Base-by-base conservation (phyloP, 306 rosid genomes). In the Corylus avellana region DNA sequence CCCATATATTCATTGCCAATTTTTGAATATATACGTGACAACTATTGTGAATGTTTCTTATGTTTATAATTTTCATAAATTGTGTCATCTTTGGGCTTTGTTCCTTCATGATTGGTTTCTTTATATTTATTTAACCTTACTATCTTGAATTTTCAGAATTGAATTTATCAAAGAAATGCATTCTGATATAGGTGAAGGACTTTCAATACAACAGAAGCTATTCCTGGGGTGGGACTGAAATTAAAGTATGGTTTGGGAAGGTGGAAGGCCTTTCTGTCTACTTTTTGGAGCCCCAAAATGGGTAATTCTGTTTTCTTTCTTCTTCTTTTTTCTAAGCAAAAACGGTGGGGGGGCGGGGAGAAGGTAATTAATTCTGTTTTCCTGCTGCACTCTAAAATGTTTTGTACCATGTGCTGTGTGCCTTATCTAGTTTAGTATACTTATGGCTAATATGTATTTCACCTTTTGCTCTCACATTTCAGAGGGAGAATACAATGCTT, bases 211-310 rank as follows among this genome's bases (percentile, higher is more conserved):
- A 48, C 17, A 87, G 77, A 79, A 87, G 29, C 85, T 96, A 78
- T 84, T 83, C 74, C 77, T 93, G 98, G 97, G 89, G 93, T 39
- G 94, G 90, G 77, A 93, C 98, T 73, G 99, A 96, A 84, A 85
- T 96, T 84, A 96, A 96, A 87, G 93, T 90, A 74, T 96, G 94
- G 94, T 89, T 73, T 76, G 99, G 99, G 84, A 91, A 91, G 82
- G 99, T 93, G 74, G 99, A 93, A 80, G 96, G 98, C 76, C 84
- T 96, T 77, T 85, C 97, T 50, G 98, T 93, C 77, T 91, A 88
- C 94, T 89, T 96, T 85, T 81, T 96, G 96, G 99, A 96, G 87
- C 97, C 98, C 79, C 98, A 88, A 80, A 96, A 96, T 80, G 89
- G 99, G 99, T 91, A 93, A 78, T 49, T 16, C 48, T 54, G 27